Base-by-base conservation (phyloP, 2,329 filamentous ascomycete species). In the Pyrenophora graminea region DNA sequence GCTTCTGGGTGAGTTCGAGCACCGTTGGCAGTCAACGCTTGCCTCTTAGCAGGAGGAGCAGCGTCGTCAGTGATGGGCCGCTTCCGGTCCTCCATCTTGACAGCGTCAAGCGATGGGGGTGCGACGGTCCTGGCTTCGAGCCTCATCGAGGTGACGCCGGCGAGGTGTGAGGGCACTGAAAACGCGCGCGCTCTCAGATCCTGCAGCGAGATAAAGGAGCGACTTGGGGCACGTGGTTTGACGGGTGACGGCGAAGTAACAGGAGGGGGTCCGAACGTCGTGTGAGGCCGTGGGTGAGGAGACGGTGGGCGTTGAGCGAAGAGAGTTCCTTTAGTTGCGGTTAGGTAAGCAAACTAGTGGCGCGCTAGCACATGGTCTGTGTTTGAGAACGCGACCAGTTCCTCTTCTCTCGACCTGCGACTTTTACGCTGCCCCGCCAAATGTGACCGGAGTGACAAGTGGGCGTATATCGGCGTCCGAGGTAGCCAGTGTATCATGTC, bases 41-140 rank as follows among this genome's bases (percentile, higher is more conserved):
- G 89, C 77, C 91, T 88, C 82, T 97, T 99, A 71, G 86, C 89
- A 18, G 93, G 92, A 62, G 93, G 93, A 61, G 89, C 89, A 70
- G 90, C 80, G 64, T 97, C 91, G 74, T 94, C 89, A 76, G 88
- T 83, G 72, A 91, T 90, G 72, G 91, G 89, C 85, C 94, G 87
- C 85, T 99, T 99, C 85, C 94, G 91, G 82, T 97, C 94, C 84
- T 99, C 94, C 93, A 97, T 99, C 85, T 94, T 96, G 81, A 86
- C 81, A 79, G 90, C 82, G 83, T 86, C 86, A 75, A 82, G 76
- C 80, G 90, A 88, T 81, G 89, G 85, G 84, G 86, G 85, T 82
- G 87, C 82, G 76, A 87, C 82, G 77, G 85, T 83, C 74, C 82
- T 82, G 66, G 85, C 83, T 79, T 89, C 88, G 79, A 89, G 86